These are phyloP conservation scores for Talaromyces piceae DNA, from an alignment of 2,329 filamentous ascomycete species.

Conservation along the genomic window DNA sequence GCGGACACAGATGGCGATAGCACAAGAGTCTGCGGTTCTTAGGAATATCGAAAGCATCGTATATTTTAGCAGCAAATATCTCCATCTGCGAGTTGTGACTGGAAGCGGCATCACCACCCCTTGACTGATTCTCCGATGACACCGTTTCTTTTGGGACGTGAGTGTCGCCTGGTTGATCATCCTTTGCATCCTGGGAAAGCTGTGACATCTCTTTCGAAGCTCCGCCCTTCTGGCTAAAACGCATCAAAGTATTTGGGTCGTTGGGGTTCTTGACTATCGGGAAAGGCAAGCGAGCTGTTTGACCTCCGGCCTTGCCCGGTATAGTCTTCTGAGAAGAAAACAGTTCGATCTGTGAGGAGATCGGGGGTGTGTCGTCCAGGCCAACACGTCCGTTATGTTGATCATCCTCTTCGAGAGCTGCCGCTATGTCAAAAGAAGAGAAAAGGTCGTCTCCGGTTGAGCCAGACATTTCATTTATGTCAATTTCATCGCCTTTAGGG, in stretches of 20 bases:
- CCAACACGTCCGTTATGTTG: conserved; percentile 1
- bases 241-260: conserved; percentile 54
- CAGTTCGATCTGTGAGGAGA: conserved; percentile 15
- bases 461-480: background rate
- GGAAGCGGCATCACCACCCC: background rate
- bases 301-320: conserved; percentile 21
- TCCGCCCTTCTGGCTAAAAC: conserved; percentile 58
- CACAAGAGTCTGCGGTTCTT: conserved; percentile 16
- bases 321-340: conserved; percentile 22
- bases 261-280: conserved; percentile 70
- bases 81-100: conserved; percentile 13
- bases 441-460: background rate
- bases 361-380: background rate
- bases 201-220: conserved; percentile 43
- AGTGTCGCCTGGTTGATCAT: background rate
- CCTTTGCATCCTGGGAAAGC: conserved; percentile 11
- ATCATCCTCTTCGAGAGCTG: conserved; percentile 5
- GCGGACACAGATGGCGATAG: conserved; percentile 22
- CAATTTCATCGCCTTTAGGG: background rate
- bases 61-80: conserved; percentile 17
- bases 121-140: conserved; percentile 16
- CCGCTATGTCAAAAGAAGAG: conserved; percentile 8
- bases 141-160: conserved; percentile 3
- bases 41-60: conserved; percentile 24
- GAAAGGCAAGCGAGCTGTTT: conserved; percentile 52